A percentile compares a stretch with the other conserved stretches of the same genome.
Conservation (phyloP, 371 early-diverging fungal genomes). For the Fennellomyces sp. region DNA sequence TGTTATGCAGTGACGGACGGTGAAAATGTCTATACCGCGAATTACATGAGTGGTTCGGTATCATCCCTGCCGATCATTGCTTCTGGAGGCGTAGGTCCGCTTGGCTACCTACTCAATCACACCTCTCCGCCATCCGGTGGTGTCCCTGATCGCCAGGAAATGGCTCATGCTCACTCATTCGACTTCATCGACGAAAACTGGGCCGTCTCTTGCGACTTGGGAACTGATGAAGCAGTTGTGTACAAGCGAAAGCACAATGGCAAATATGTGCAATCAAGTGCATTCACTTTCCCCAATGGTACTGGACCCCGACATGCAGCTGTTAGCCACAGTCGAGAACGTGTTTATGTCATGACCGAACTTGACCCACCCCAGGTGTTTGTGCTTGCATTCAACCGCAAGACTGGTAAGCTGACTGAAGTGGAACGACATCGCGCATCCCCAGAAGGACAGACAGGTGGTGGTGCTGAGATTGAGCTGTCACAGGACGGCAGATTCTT, state of each 20-base stretch:
- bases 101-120: constrained; percentile 7
- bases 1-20: constrained; percentile 31
- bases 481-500: constrained; percentile 37
- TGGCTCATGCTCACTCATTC: constrained; percentile 45
- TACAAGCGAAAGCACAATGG: constrained; percentile 16
- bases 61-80: constrained; percentile 22
- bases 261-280: constrained; percentile 4
- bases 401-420: constrained; percentile 30
- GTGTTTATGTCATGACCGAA: constrained; percentile 41
- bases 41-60: constrained; percentile 41
- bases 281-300: constrained; percentile 37
- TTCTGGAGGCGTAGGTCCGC: constrained; percentile 10
- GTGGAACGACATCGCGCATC: constrained; percentile 33
- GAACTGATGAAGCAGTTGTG: constrained; percentile 29
- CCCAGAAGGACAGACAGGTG: constrained; percentile 23
- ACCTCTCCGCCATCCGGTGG: constrained; percentile 14
- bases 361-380: constrained; percentile 33
- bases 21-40: constrained; percentile 30
- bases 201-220: constrained; percentile 25
- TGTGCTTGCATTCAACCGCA: constrained; percentile 35
- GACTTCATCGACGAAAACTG: constrained; percentile 16
- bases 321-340: constrained; percentile 29
- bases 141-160: constrained; percentile 45
- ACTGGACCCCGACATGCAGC: constrained; percentile 49
- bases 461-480: constrained; percentile 46